These are phyloP conservation scores for Hypoxylon cercidicola DNA, from an alignment of 495 filamentous ascomycete genomes.

Conservation along the genomic window DNA sequence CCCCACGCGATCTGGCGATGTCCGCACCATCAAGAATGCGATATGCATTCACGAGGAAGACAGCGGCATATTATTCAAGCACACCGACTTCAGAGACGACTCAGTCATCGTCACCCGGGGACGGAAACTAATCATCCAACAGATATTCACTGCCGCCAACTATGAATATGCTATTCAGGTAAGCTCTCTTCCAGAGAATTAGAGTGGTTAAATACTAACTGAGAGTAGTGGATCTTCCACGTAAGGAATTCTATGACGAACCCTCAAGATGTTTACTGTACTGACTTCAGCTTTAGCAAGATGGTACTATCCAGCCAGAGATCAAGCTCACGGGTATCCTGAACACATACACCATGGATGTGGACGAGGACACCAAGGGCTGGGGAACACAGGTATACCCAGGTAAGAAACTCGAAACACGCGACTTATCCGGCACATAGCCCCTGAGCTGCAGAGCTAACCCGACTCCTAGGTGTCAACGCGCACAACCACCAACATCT, in stretches of 20 bases:
- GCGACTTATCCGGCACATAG: background rate
- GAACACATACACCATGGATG: slow-evolving; percentile 88
- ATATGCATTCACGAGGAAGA: slow-evolving; percentile 99
- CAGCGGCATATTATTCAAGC: slow-evolving; percentile 92
- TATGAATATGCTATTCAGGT: slow-evolving; percentile 86
- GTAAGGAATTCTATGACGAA: slow-evolving; percentile 17
- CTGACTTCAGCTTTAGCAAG: slow-evolving; percentile 61
- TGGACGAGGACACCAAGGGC: slow-evolving; percentile 84
- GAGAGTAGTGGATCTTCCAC: slow-evolving; percentile 88
- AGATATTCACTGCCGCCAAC: slow-evolving; percentile 96
- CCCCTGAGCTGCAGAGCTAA: slow-evolving; percentile 7
- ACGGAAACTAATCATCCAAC: slow-evolving; percentile 87
- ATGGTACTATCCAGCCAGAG: slow-evolving; percentile 92
- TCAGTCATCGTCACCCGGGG: slow-evolving; percentile 86
- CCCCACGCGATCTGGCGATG: slow-evolving; percentile 80
- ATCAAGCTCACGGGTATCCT: slow-evolving; percentile 96
- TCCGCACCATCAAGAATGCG: slow-evolving; percentile 88
- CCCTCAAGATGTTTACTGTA: background rate
- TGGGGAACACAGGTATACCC: slow-evolving; percentile 97
- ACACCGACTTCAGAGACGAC: slow-evolving; percentile 94
- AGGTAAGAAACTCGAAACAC: slow-evolving; percentile 72
- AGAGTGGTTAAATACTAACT: slow-evolving; percentile 20
- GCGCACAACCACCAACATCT: slow-evolving; percentile 94
- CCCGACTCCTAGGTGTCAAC: slow-evolving; percentile 49
- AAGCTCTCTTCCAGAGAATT: background rate